Base-by-base conservation (phyloP, 768 basidiomycete genomes). In the Phylloporus sp. region DNA sequence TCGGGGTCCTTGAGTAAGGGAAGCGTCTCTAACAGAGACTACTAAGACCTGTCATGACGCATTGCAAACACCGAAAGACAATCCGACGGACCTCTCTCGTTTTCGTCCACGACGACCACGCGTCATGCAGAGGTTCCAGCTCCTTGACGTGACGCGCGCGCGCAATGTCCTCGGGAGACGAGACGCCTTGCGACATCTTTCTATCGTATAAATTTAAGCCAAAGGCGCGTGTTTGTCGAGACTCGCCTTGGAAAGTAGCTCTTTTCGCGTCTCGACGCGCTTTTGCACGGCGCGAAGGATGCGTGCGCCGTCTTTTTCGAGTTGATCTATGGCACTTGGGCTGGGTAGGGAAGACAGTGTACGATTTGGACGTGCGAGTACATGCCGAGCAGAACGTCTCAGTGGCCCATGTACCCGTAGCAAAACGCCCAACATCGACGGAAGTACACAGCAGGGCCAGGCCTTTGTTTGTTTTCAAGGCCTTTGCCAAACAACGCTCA, bases 1-100 rank as follows among this genome's bases (percentile, higher is more conserved):
- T 95, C 93, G 0, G 83, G 69, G 57, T 95, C 93, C 28, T 71
- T 59, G 3, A 91, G 76, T 1, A 91, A 76, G 0, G 74, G 61
- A 3, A 69, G 60, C 0, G 82, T 82, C 54, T 86, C 86, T 55
- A 77, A 66, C 26, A 90, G 68, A 36, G 81, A 77, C 86, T 91
- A 73, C 71, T 70, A 57, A 63, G 45, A 54, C 50, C 48, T 41
- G 53, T 41, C 41, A 13, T 26, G 6, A 22, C 37, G 10, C 13
- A 21, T 38, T 35, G 50, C n/a, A 46, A 44, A 27, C 29, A 3
- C 1, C 1, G 10, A 18, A 18, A 34, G 14, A 22, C 40, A 23
- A 31, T 18, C 11, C n/a, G 8, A 66, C 76, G 44, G 51, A 88
- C 90, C 72, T 81, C 57, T 49, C 70, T 71, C 6, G 77, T 73